phyloP scores from a whole-genome alignment of 2,329 filamentous ascomycete species.

The Fusarium sp. region DNA sequence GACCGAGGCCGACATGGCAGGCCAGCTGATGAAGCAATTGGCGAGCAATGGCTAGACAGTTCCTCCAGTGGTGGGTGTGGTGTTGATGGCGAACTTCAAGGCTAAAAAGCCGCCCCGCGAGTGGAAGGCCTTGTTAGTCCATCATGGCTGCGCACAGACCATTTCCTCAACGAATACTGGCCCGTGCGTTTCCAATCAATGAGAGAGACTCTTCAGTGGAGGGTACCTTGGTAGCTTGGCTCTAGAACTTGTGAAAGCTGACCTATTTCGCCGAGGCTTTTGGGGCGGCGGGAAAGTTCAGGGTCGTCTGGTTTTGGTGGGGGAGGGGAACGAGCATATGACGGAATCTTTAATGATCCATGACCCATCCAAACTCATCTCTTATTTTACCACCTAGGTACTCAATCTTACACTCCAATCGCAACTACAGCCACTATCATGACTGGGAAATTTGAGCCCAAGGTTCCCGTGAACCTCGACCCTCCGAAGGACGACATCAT shows the following conservation, averaged over 20 bases:
- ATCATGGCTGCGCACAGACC: slow-evolving; percentile 43
- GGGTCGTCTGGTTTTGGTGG: slow-evolving; percentile 35
- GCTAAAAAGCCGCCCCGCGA: slow-evolving; percentile 28
- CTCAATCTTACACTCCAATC: not conserved
- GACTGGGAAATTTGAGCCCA: slow-evolving; percentile 81
- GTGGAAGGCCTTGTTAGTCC: slow-evolving; percentile 20
- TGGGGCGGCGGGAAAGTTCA: not conserved
- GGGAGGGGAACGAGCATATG: slow-evolving; percentile 35
- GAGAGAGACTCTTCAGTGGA: slow-evolving; percentile 12
- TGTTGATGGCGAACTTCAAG: slow-evolving; percentile 24
- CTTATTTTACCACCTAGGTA: too few species aligned
- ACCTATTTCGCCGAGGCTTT: slow-evolving; percentile 32
- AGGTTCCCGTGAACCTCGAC: slow-evolving; percentile 78
- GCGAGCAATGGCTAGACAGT: slow-evolving; percentile 8
- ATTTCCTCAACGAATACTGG: slow-evolving; percentile 33
- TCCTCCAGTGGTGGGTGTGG: not conserved
- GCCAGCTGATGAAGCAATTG: slow-evolving; percentile 13
- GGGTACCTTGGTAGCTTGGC: too few species aligned
- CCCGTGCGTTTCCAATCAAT: slow-evolving; percentile 36
- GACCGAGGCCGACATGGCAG: slow-evolving; percentile 53
- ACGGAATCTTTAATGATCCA: slow-evolving; percentile 37
- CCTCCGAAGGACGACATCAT: slow-evolving; percentile 92
- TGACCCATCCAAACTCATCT: slow-evolving; percentile 6
- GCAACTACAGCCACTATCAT: slow-evolving; percentile 53
- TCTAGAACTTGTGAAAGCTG: slow-evolving; percentile 15